phyloP scores from a whole-genome alignment of 23 red algal species.

The Gracilaria domingensis region DNA sequence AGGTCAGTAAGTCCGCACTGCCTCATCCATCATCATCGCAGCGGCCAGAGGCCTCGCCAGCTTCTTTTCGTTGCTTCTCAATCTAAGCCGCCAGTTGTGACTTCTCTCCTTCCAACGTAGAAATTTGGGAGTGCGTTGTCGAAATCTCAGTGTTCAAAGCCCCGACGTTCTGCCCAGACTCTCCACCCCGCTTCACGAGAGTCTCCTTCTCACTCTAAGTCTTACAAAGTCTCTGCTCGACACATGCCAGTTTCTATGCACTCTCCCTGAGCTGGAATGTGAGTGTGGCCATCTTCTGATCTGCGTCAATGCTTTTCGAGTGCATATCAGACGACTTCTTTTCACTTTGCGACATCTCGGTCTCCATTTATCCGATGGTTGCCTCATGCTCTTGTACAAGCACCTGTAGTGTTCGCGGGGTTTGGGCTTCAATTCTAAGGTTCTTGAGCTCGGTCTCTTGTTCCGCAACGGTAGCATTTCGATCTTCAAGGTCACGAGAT shows the following conservation, averaged over 20 bases:
- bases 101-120: not conserved
- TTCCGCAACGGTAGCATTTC: not conserved
- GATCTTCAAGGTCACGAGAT: not conserved
- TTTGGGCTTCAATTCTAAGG: slow-evolving; percentile 11
- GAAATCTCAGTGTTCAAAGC: not conserved
- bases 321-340: slow-evolving; percentile 28
- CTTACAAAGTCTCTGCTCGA: not conserved
- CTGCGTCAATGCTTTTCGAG: slow-evolving; percentile 36
- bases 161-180: not conserved
- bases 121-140: not conserved
- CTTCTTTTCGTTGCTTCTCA: not conserved
- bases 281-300: slow-evolving; percentile 22
- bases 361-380: slow-evolving; percentile 16
- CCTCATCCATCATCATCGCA: slow-evolving; percentile 5
- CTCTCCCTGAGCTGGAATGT: slow-evolving; percentile 19
- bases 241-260: not conserved
- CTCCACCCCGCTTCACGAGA: not conserved
- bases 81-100: not conserved
- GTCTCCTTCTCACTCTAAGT: not conserved
- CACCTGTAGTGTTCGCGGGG: not conserved
- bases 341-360: slow-evolving; percentile 1
- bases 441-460: not conserved
- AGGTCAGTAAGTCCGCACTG: not conserved
- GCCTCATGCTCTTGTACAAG: slow-evolving; percentile 14
- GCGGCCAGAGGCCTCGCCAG: not conserved